Base-by-base conservation (phyloP, 1,284 basidiomycete genomes). In the Puccinia coronata region DNA sequence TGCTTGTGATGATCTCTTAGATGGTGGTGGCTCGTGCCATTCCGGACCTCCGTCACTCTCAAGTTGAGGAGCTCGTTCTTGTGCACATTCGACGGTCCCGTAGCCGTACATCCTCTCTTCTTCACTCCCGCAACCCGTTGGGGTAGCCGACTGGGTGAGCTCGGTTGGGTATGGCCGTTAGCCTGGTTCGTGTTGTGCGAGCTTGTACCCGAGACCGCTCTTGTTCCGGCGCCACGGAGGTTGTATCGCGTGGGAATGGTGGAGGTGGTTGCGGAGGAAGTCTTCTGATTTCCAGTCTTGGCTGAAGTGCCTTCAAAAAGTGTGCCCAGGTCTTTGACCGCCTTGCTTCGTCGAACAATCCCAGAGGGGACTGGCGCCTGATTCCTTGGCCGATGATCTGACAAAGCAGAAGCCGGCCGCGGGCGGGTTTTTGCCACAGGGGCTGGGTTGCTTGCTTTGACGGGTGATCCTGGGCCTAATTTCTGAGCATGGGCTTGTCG, bases 141-240 rank as follows among this genome's bases (percentile, higher is more conserved):
- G 2, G 73, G 73, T 6, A 75, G 36, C 25, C 73, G 55, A 59
- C 55, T 59, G 4, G 73, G 73, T 4, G 73, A 69, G 28, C 25
- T 34, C n/a, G 28, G 41, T 8, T 28, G 34, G 25, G 41, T 43
- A 34, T 43, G 31, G 53, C 31, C 34, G 51, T 39, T 73, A 20
- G 51, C 31, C 18, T 53, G 41, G 47, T 25, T 47, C 28, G 12
- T 25, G 23, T 23, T 63, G 34, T 63, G 25, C 28, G 57, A 59
- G 55, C 43, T 82, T 61, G 70, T 63, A 63, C 59, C 79, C 70
- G 36, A 83, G 55, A 51, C 67, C 36, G 55, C 49, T 79, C 55
- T 2, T 14, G 71, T 28, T 12, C 67, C 23, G 1, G 51, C 36
- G 9, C 76, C 76, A 28, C 74, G 41, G 18, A 77, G 61, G 31